Evolutionary conservation across 352 stramenopile genomes (phyloP).

Genomic region (Globisporangium orthogonon): DNA sequence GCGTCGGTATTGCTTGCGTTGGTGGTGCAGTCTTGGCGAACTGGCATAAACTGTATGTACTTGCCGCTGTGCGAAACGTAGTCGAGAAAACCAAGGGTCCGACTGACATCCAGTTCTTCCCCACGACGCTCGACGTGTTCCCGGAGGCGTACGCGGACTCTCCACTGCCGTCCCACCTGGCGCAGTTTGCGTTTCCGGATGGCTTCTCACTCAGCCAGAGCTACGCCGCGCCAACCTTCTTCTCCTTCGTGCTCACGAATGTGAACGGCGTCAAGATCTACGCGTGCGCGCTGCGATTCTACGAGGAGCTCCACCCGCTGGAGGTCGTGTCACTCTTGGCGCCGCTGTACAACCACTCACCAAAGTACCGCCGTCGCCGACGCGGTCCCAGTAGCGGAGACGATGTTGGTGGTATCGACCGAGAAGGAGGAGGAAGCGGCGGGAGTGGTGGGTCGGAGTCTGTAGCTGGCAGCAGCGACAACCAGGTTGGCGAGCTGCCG

Average conservation of each 20-base stretch:
- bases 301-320: constrained; percentile 72
- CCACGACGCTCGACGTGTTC: constrained; percentile 56
- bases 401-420: background rate
- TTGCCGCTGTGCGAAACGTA: constrained; percentile 10
- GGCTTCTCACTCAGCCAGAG: constrained; percentile 54
- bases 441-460: background rate
- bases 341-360: constrained; percentile 37
- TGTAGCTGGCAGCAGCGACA: constrained; percentile 30
- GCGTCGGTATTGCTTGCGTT: background rate
- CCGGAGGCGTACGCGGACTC: constrained; percentile 53
- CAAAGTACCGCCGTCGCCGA: constrained; percentile 15
- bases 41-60: background rate
- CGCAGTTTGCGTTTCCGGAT: constrained; percentile 77
- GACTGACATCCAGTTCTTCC: constrained; percentile 64
- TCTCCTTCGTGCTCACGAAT: constrained; percentile 84
- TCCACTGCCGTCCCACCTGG: constrained; percentile 54
- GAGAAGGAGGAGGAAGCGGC: background rate
- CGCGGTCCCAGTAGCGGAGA: constrained; percentile 7
- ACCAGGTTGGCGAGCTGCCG: constrained; percentile 42
- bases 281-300: constrained; percentile 72
- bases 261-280: constrained; percentile 78
- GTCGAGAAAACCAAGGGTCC: constrained; percentile 71
- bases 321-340: constrained; percentile 72
- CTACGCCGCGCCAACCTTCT: constrained; percentile 58
- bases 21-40: background rate